phyloP scores from a whole-genome alignment of 495 filamentous ascomycete genomes.

The Bombardia bombarda region DNA sequence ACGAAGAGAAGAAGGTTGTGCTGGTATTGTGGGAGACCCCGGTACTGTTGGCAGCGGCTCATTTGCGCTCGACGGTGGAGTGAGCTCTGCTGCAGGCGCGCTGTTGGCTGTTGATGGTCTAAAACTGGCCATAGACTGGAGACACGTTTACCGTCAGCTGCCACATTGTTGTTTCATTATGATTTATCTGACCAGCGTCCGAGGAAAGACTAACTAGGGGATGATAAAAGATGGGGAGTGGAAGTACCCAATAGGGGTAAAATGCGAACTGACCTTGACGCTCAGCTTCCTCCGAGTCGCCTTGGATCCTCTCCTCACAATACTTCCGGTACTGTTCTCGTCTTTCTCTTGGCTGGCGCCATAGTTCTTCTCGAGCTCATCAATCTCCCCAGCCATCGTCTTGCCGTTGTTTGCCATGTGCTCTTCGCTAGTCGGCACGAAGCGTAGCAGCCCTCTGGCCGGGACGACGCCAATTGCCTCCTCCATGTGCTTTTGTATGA shows the following conservation, averaged over 20 bases:
- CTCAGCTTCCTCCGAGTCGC: constrained; percentile 26
- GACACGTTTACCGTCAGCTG: too few relatives aligned
- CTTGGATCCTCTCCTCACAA: too few relatives aligned
- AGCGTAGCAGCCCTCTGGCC: constrained; percentile 61
- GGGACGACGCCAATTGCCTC: constrained; percentile 56
- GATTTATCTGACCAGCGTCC: too few relatives aligned
- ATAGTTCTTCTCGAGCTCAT: constrained; percentile 38
- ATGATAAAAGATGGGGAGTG: not conserved
- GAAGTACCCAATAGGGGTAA: too few relatives aligned
- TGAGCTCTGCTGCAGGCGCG: constrained; percentile 10
- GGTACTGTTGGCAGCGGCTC: constrained; percentile 12
- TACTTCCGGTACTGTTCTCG: too few relatives aligned
- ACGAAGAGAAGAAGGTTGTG: not conserved
- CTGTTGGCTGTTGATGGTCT: constrained; percentile 3
- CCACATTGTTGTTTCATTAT: too few relatives aligned
- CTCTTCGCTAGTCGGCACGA: constrained; percentile 59
- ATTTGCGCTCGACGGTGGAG: constrained; percentile 20
- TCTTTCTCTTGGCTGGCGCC: too few relatives aligned
- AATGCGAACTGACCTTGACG: constrained; percentile 20
- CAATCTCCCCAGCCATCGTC: constrained; percentile 61
- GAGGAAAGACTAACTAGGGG: too few relatives aligned
- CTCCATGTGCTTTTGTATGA: constrained; percentile 63
- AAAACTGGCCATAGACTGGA: constrained; percentile 17
- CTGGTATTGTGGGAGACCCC: constrained; percentile 2
- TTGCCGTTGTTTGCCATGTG: constrained; percentile 61